These are phyloP conservation scores for Yarrowia porcina DNA, from an alignment of 805 yeast species.

Conservation along the genomic window DNA sequence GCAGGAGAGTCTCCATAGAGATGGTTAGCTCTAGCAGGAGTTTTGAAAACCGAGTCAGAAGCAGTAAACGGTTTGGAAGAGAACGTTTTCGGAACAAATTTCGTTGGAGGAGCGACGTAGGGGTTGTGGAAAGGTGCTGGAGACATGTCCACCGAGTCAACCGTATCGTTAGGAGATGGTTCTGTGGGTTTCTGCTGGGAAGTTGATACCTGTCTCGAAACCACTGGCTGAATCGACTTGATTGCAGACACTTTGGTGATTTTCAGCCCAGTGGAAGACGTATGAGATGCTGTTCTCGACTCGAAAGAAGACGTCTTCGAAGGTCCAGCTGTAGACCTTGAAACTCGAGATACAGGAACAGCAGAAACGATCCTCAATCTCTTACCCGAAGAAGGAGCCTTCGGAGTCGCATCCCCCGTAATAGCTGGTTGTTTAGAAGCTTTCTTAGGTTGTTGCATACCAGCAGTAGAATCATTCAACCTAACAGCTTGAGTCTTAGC, in stretches of 20 bases:
- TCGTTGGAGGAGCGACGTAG: neutral
- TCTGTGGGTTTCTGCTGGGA: neutral
- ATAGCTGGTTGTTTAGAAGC: neutral
- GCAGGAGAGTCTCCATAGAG: neutral
- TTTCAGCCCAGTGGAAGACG: neutral
- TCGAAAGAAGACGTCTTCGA: neutral
- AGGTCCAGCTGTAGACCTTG: neutral
- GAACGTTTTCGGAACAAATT: neutral
- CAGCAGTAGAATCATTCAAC: neutral
- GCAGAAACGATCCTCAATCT: neutral
- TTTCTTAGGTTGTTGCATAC: neutral
- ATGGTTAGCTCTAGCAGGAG: neutral
- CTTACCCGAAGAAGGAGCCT: neutral
- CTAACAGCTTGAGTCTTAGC: neutral
- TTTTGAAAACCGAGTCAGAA: neutral
- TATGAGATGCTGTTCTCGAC: neutral
- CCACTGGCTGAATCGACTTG: neutral
- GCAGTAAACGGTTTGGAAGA: neutral
- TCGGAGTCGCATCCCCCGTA: neutral
- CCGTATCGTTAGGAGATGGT: neutral
- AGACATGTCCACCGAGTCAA: neutral
- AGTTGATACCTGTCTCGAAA: neutral
- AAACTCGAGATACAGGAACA: neutral
- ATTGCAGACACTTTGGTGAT: neutral
- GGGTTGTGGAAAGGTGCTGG: neutral